Evolutionary conservation across 257 asterid species (phyloP).

Genomic region (Fraxinus cuspidata): DNA sequence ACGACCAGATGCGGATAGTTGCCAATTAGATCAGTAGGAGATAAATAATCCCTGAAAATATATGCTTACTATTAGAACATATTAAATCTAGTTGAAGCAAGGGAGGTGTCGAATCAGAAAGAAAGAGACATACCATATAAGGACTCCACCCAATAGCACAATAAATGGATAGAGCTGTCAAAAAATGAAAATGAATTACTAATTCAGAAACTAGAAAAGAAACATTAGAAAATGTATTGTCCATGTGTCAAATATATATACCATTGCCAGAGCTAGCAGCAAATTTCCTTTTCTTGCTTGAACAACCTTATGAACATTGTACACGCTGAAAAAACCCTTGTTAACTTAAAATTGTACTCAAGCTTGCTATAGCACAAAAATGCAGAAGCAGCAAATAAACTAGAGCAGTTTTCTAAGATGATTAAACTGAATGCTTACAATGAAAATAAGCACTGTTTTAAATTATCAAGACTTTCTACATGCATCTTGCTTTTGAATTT

Average conservation of each 20-base stretch:
- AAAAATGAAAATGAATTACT: conserved; percentile 26
- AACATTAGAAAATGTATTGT: conserved; percentile 12
- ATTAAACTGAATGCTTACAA: not conserved
- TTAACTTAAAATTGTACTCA: conserved; percentile 15
- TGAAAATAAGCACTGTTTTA: not conserved
- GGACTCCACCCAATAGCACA: conserved; percentile 76
- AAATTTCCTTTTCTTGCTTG: conserved; percentile 80
- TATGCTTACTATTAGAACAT: conserved; percentile 25
- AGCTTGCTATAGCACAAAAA: conserved; percentile 12
- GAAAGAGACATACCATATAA: conserved; percentile 58
- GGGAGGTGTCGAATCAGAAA: conserved; percentile 18
- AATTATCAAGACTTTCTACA: not conserved
- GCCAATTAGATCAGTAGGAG: conserved; percentile 69
- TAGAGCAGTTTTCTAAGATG: conserved; percentile 10
- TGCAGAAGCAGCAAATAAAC: conserved; percentile 20
- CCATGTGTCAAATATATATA: conserved; percentile 27
- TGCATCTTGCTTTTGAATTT: not conserved
- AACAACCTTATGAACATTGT: conserved; percentile 73
- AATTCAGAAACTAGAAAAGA: conserved; percentile 16
- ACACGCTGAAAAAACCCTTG: conserved; percentile 52
- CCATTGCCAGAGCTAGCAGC: conserved; percentile 90
- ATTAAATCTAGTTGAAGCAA: not conserved
- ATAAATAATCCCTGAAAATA: conserved; percentile 71
- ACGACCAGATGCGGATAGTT: conserved; percentile 69
- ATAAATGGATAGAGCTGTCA: conserved; percentile 78